Conservation (phyloP, 2,329 filamentous ascomycete species). For the Botrytis medusae region DNA sequence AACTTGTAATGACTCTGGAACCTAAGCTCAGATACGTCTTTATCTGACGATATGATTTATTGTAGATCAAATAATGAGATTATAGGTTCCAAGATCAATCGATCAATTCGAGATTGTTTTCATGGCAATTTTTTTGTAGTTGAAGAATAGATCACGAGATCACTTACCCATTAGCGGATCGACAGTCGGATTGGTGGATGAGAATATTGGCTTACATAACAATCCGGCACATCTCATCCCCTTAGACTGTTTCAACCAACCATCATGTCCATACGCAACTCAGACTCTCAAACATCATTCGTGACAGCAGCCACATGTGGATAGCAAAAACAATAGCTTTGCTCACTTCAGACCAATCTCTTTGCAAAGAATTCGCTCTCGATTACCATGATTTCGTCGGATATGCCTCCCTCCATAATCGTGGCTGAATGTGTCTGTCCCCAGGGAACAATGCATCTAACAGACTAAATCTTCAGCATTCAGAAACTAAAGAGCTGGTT, state of each 20-base stretch:
- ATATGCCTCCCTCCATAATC: not conserved
- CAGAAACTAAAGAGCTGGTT: not conserved
- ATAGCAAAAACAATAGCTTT: not conserved
- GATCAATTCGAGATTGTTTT: not conserved
- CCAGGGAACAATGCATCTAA: not conserved
- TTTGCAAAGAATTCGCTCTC: not conserved
- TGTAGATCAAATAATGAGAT: too few species aligned
- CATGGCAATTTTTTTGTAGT: not conserved
- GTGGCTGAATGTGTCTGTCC: not conserved
- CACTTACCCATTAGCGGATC: not conserved
- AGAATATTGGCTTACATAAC: not conserved
- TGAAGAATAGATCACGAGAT: not conserved
- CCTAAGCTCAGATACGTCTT: too few species aligned
- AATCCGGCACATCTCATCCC: not conserved
- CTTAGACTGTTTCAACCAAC: constrained; percentile 5
- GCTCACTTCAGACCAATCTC: not conserved
- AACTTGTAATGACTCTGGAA: too few species aligned
- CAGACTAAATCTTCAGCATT: not conserved
- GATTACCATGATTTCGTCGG: not conserved
- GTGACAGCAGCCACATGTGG: not conserved
- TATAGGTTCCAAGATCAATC: not conserved
- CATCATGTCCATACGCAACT: not conserved
- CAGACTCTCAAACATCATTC: not conserved
- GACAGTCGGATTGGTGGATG: not conserved
- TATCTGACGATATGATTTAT: too few species aligned